A percentile compares a stretch with the other conserved stretches of the same genome.
Conservation (phyloP, 2,329 filamentous ascomycete genomes). For the Dendrostoma leiphaemia region DNA sequence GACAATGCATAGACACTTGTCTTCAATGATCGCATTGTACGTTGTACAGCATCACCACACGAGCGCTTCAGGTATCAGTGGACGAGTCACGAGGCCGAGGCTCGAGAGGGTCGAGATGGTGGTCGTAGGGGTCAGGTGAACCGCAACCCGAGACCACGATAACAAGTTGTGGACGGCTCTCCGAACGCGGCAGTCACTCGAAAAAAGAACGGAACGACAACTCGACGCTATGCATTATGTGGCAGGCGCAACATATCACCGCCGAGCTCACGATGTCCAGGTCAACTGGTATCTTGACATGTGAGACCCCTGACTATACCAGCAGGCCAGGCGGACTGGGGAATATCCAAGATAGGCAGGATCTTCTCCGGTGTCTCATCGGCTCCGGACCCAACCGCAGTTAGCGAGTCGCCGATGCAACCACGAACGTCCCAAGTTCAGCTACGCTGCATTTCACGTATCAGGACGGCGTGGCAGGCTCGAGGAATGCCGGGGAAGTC, state of each 20-base stretch:
- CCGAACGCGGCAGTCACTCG: not conserved
- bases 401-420: conserved; percentile 2
- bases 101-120: not conserved
- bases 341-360: not conserved
- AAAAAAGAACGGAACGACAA: not conserved
- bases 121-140: conserved; percentile 14
- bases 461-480: not conserved
- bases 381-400: not conserved
- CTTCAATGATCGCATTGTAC: not conserved
- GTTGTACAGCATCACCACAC: not conserved
- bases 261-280: not conserved
- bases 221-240: not conserved
- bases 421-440: not conserved
- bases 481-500: not conserved
- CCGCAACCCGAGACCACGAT: conserved; percentile 5
- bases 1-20: not conserved
- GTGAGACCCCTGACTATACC: not conserved
- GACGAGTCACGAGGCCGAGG: conserved; percentile 6
- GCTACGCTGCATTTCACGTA: not conserved
- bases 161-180: not conserved
- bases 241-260: not conserved
- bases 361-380: not conserved
- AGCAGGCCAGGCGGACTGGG: not conserved
- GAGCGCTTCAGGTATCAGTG: not conserved
- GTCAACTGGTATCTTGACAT: not conserved